Conservation (phyloP, 2,329 filamentous ascomycete species). For the Phialemoniopsis sp. region DNA sequence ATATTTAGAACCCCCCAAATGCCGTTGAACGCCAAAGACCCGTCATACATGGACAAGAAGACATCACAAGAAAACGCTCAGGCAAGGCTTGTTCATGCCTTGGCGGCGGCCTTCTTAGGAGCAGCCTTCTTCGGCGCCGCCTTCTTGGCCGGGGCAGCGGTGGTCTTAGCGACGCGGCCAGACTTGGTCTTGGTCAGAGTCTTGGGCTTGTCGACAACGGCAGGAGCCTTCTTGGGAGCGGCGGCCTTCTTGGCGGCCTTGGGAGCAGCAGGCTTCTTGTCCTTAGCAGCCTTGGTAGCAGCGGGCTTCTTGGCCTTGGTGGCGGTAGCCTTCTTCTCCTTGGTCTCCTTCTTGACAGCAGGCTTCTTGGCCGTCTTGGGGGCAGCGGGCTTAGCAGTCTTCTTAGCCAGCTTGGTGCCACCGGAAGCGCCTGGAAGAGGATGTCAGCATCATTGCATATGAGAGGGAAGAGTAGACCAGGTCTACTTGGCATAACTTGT, state of each 20-base stretch:
- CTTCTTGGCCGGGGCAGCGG: slow-evolving; percentile 42
- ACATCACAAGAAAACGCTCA: slow-evolving; percentile 13
- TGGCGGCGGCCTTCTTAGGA: slow-evolving; percentile 30
- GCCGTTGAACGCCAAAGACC: slow-evolving; percentile 1
- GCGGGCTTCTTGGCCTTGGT: slow-evolving; percentile 23
- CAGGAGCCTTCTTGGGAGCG: slow-evolving; percentile 44
- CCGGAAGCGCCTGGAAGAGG: slow-evolving; percentile 66
- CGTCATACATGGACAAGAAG: slow-evolving; percentile 17
- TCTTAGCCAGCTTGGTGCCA: slow-evolving; percentile 89
- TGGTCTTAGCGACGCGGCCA: slow-evolving; percentile 74
- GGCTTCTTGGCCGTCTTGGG: slow-evolving; percentile 64
- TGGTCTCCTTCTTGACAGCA: slow-evolving; percentile 22
- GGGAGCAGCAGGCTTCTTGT: slow-evolving; percentile 23
- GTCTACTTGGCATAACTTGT: too few species aligned
- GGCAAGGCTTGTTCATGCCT: slow-evolving; percentile 1
- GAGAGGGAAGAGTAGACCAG: background rate
- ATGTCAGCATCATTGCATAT: background rate
- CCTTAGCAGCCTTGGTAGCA: slow-evolving; percentile 25
- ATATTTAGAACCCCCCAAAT: slow-evolving; percentile 21
- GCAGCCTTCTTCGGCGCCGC: slow-evolving; percentile 43
- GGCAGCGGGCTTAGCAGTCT: slow-evolving; percentile 42
- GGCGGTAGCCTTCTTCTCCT: slow-evolving; percentile 23
- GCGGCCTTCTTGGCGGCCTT: slow-evolving; percentile 31
- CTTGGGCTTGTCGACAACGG: slow-evolving; percentile 65
- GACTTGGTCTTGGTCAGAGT: slow-evolving; percentile 80